Evolutionary conservation across 441 rosid species (phyloP).

Genomic region (Gossypium lobatum): DNA sequence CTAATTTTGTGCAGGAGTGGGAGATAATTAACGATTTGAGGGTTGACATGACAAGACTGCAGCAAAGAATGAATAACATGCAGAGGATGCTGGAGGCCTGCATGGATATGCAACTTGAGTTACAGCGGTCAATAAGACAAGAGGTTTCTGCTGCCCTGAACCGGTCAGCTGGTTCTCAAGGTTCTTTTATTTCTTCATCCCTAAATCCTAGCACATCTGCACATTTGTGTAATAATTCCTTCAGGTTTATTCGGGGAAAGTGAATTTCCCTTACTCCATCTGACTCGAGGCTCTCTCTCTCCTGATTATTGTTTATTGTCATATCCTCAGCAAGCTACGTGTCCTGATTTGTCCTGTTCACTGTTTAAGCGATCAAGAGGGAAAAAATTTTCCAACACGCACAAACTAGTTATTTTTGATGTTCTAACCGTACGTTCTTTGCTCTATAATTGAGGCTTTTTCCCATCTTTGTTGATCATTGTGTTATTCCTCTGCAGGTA

Average conservation of each 20-base stretch:
- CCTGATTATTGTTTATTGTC: background rate
- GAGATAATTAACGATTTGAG: constrained; percentile 75
- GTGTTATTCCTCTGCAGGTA: constrained; percentile 33
- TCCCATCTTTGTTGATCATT: background rate
- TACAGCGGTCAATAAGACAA: constrained; percentile 86
- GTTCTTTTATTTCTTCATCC: constrained; percentile 25
- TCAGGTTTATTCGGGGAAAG: background rate
- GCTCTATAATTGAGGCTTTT: background rate
- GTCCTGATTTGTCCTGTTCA: background rate
- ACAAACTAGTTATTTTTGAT: background rate
- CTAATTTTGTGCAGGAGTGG: constrained; percentile 63
- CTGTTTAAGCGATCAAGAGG: background rate
- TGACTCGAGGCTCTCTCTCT: background rate
- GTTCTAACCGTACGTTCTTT: background rate
- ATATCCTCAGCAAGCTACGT: background rate
- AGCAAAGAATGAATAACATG: constrained; percentile 88
- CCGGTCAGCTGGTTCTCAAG: constrained; percentile 50
- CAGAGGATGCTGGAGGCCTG: constrained; percentile 91
- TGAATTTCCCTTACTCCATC: background rate
- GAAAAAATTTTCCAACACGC: background rate
- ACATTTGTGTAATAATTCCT: background rate
- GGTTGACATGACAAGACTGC: constrained; percentile 86
- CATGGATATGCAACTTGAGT: constrained; percentile 97
- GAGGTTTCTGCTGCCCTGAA: constrained; percentile 89
- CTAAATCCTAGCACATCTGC: background rate